Conservation (phyloP, 345 rosid genomes). For the Crucihimalaya himalaica region DNA sequence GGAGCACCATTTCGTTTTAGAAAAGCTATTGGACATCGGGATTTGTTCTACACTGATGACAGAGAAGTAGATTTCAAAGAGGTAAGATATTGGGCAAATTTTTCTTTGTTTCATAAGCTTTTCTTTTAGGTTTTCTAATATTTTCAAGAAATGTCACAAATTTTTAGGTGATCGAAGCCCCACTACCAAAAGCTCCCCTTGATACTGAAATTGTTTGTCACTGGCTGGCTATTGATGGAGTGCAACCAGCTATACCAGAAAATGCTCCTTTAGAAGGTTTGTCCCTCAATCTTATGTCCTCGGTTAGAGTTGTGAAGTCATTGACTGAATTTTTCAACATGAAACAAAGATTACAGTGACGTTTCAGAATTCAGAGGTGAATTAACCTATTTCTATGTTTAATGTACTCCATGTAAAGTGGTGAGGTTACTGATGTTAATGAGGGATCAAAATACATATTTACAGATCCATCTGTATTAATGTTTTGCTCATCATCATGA, state of each 20-base stretch:
- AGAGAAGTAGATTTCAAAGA: constrained; percentile 93
- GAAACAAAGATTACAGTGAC: constrained; percentile 7
- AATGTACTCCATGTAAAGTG: background rate
- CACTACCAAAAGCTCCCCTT: constrained; percentile 93
- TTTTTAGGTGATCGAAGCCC: constrained; percentile 91
- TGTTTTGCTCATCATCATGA: constrained; percentile 1
- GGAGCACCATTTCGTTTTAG: constrained; percentile 80
- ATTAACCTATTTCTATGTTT: background rate
- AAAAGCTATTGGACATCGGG: constrained; percentile 85
- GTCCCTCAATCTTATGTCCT: constrained; percentile 30
- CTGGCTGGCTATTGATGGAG: constrained; percentile 99
- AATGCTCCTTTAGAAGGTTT: constrained; percentile 89
- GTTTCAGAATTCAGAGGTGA: background rate
- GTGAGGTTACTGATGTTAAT: constrained; percentile 5
- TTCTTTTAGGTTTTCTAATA: constrained; percentile 9
- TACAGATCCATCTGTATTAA: constrained; percentile 10
- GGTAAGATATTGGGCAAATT: constrained; percentile 52
- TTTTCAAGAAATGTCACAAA: constrained; percentile 28
- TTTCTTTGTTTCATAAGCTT: background rate
- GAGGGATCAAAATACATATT: background rate
- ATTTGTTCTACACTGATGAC: constrained; percentile 90
- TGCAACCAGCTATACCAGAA: constrained; percentile 95
- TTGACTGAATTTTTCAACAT: background rate
- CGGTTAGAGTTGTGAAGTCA: constrained; percentile 16
- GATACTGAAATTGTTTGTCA: constrained; percentile 83